These are phyloP conservation scores for Linum usitatissimum DNA, from an alignment of 345 rosid genomes.

Conservation along the genomic window DNA sequence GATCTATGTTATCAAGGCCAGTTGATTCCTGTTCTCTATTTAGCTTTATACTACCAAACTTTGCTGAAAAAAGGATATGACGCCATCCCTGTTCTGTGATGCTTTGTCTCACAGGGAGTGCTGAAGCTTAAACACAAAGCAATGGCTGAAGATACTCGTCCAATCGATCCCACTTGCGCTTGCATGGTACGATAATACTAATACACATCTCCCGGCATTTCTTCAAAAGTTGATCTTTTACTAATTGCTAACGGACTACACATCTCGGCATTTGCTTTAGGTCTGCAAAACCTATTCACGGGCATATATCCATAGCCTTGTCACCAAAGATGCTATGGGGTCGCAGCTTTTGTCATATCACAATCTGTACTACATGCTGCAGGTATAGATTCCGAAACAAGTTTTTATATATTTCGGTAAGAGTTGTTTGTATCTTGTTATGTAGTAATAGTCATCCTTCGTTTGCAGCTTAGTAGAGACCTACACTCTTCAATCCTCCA, in stretches of 20 bases:
- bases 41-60: too few relatives aligned
- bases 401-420: not conserved
- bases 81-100: not conserved
- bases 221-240: not conserved
- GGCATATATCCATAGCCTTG: slow-evolving; percentile 67
- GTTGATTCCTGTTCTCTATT: not conserved
- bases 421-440: not conserved
- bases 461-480: slow-evolving; percentile 61
- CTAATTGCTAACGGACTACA: not conserved
- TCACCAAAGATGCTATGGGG: slow-evolving; percentile 74
- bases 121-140: slow-evolving; percentile 56
- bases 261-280: slow-evolving; percentile 20
- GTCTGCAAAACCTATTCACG: slow-evolving; percentile 72
- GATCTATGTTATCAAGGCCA: not conserved
- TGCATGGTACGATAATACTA: slow-evolving; percentile 46
- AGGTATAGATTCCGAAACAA: slow-evolving; percentile 21
- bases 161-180: slow-evolving; percentile 55
- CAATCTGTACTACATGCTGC: slow-evolving; percentile 62
- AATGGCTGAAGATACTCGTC: slow-evolving; percentile 55
- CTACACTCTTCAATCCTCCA: slow-evolving; percentile 47
- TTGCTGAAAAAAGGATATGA: too few relatives aligned
- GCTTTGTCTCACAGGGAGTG: slow-evolving; percentile 41
- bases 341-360: slow-evolving; percentile 76
- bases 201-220: not conserved
- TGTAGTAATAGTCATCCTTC: not conserved